Evolutionary conservation across 768 basidiomycete genomes (phyloP).

Genomic region (Naematelia encephala): DNA sequence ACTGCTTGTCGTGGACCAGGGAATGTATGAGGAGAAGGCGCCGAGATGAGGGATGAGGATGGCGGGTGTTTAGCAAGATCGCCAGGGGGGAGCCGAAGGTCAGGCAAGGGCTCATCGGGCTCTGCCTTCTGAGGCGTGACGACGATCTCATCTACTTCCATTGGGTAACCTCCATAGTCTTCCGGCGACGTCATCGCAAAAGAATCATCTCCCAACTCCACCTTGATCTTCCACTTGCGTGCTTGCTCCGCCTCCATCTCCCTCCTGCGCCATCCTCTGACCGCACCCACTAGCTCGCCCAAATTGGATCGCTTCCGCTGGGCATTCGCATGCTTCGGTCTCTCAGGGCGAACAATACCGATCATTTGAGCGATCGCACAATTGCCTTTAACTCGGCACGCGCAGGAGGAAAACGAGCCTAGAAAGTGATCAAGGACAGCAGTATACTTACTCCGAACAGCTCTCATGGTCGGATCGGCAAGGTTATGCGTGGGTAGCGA

Average conservation of each 20-base stretch:
- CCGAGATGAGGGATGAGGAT: background rate
- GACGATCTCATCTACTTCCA: constrained; percentile 14
- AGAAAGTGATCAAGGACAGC: constrained; percentile 43
- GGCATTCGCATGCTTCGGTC: constrained; percentile 24
- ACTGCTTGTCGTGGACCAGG: background rate
- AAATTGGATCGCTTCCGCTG: constrained; percentile 31
- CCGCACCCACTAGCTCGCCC: constrained; percentile 44
- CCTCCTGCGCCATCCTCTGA: constrained; percentile 45
- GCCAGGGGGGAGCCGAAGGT: background rate
- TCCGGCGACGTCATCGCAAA: background rate
- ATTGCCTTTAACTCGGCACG: constrained; percentile 38
- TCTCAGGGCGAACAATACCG: constrained; percentile 30
- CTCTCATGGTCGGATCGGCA: background rate
- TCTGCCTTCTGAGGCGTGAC: constrained; percentile 6
- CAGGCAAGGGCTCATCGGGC: background rate
- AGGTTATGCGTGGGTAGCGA: constrained; percentile 46
- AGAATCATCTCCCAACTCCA: background rate
- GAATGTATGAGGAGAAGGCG: background rate
- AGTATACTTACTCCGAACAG: constrained; percentile 30
- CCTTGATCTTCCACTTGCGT: constrained; percentile 15
- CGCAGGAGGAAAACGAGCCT: constrained; percentile 47
- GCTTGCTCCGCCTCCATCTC: constrained; percentile 39
- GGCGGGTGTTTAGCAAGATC: background rate
- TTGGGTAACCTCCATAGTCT: background rate
- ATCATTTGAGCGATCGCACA: constrained; percentile 48